Evolutionary conservation across 2,329 filamentous ascomycete genomes (phyloP).

Genomic region (Verticillium nubilum): DNA sequence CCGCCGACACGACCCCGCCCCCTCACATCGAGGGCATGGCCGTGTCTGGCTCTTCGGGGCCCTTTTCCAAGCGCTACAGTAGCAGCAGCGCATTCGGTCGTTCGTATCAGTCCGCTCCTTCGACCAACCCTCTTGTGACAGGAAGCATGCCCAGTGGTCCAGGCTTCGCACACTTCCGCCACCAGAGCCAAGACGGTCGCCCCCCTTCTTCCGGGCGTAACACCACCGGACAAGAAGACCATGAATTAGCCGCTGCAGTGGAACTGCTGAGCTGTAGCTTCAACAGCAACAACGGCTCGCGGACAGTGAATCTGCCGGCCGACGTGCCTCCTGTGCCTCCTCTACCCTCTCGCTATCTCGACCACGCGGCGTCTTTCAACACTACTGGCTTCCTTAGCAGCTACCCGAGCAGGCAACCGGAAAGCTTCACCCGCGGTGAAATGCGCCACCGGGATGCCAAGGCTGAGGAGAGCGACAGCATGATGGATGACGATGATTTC

Average conservation of each 20-base stretch:
- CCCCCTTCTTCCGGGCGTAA: constrained; percentile 76
- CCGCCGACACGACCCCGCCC: constrained; percentile 87
- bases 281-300: constrained; percentile 65
- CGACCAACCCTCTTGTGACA: constrained; percentile 42
- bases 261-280: constrained; percentile 90
- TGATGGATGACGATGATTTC: constrained; percentile 62
- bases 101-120: constrained; percentile 72
- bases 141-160: constrained; percentile 46
- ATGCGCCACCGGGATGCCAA: constrained; percentile 50
- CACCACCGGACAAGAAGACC: constrained; percentile 73
- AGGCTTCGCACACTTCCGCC: constrained; percentile 56
- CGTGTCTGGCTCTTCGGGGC: constrained; percentile 43
- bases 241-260: constrained; percentile 82
- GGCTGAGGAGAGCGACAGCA: constrained; percentile 62
- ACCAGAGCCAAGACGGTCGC: constrained; percentile 69
- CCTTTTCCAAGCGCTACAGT: constrained; percentile 53
- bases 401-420: constrained; percentile 54
- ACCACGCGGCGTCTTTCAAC: constrained; percentile 51
- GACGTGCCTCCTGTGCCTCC: constrained; percentile 86
- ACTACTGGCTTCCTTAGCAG: constrained; percentile 58
- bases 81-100: constrained; percentile 53
- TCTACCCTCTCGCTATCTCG: constrained; percentile 74
- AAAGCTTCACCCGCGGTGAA: constrained; percentile 61
- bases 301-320: constrained; percentile 54
- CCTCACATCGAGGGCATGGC: constrained; percentile 64